Conservation (phyloP, 169 alveolate species). For the Babesia microti region DNA sequence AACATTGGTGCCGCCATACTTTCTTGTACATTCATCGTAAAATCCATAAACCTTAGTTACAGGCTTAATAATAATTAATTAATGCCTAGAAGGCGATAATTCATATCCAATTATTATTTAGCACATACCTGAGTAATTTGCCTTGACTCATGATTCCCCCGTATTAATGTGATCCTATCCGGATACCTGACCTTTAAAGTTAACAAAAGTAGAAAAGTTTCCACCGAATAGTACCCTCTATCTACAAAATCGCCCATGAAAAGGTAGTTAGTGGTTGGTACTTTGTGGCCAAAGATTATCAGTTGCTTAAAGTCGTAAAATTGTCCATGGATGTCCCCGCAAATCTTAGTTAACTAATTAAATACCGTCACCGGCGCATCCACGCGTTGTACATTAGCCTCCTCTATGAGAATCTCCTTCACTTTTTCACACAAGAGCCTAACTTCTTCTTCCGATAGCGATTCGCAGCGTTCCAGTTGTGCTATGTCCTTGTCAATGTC, state of each 20-base stretch:
- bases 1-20: constrained; percentile 95
- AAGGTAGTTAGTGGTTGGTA: constrained; percentile 83
- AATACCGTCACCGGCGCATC: constrained; percentile 94
- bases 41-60: constrained; percentile 92
- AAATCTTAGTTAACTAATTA: constrained; percentile 44
- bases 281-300: constrained; percentile 73
- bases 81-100: constrained; percentile 71
- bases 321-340: constrained; percentile 97
- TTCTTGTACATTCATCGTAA: constrained; percentile 98
- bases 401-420: constrained; percentile 91
- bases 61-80: constrained; percentile 72
- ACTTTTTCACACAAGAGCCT: constrained; percentile 90
- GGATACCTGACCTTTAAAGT: constrained; percentile 93
- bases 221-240: constrained; percentile 97
- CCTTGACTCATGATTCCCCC: constrained; percentile 98
- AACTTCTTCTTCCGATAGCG: constrained; percentile 89
- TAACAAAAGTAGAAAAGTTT: constrained; percentile 91
- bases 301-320: constrained; percentile 87
- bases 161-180: constrained; percentile 85
- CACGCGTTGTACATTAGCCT: constrained; percentile 88
- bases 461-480: constrained; percentile 58
- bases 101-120: constrained; percentile 6
- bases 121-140: constrained; percentile 85
- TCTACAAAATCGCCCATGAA: constrained; percentile 99
- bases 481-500: constrained; percentile 47